These are phyloP conservation scores for Elymus sibiricus DNA, from an alignment of 176 grass and related monocot species.

Conservation along the genomic window DNA sequence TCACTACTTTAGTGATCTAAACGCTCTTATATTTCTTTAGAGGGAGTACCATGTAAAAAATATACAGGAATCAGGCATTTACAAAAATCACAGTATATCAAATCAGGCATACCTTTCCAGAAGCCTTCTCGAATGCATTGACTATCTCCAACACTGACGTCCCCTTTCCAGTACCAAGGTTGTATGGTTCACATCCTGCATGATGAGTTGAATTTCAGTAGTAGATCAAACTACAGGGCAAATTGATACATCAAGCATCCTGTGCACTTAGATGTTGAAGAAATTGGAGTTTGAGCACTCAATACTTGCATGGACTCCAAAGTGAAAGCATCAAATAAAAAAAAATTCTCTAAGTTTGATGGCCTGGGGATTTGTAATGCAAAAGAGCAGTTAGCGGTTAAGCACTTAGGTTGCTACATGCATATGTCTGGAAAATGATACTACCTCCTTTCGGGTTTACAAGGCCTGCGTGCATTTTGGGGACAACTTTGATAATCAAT, in stretches of 20 bases:
- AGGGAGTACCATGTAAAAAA: slow-evolving; percentile 13
- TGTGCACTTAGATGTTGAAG: not conserved
- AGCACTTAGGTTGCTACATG: not conserved
- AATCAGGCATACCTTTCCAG: slow-evolving; percentile 64
- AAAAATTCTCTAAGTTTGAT: not conserved
- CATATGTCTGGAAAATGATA: not conserved
- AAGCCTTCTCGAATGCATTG: slow-evolving; percentile 91
- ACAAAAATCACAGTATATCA: not conserved
- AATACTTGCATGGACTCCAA: not conserved
- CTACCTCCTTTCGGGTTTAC: no score
- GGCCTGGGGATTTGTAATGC: not conserved
- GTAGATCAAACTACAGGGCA: not conserved
- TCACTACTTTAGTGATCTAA: no score
- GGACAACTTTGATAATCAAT: no score
- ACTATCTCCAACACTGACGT: slow-evolving; percentile 99
- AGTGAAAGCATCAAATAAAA: slow-evolving; percentile 1
- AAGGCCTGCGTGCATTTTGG: no score
- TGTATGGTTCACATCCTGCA: slow-evolving; percentile 91
- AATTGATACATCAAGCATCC: not conserved
- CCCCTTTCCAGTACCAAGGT: slow-evolving; percentile 89
- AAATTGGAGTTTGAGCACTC: slow-evolving; percentile 1
- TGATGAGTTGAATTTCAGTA: slow-evolving; percentile 16
- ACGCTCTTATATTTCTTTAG: no score
- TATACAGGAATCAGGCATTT: not conserved
- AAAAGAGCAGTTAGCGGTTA: not conserved